A percentile compares a stretch with the other conserved stretches of the same genome.
Evolutionary conservation across 805 yeast genomes (phyloP).

Genomic region (Clavispora asparagi): DNA sequence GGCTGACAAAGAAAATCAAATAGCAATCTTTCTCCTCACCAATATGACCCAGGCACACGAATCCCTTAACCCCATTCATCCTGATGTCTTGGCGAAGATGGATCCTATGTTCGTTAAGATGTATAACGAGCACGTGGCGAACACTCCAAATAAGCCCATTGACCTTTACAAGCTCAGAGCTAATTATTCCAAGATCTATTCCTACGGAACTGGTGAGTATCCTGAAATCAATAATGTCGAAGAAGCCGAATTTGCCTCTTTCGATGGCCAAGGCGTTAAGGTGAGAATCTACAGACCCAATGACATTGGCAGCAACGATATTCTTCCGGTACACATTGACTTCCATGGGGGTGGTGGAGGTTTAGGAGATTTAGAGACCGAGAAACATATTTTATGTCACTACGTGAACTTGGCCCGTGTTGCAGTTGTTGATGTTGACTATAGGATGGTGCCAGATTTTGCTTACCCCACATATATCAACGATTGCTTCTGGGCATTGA

Average conservation of each 20-base stretch:
- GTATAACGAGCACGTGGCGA: constrained; percentile 20
- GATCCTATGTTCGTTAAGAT: constrained; percentile 19
- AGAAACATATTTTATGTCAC: constrained; percentile 21
- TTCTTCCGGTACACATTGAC: constrained; percentile 25
- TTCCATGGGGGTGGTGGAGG: constrained; percentile 34
- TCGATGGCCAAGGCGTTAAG: constrained; percentile 15
- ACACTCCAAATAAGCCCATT: constrained; percentile 12
- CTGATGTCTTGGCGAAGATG: constrained; percentile 11
- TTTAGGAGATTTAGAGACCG: constrained; percentile 25
- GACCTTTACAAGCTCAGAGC: constrained; percentile 18
- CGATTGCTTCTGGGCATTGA: constrained; percentile 23
- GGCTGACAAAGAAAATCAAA: neutral
- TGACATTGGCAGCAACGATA: constrained; percentile 12
- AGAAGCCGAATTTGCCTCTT: constrained; percentile 9
- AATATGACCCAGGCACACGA: constrained; percentile 2
- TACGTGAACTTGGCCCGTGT: constrained; percentile 17
- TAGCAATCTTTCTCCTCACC: neutral
- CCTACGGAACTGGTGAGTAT: constrained; percentile 21
- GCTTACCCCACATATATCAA: constrained; percentile 22
- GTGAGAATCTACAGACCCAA: constrained; percentile 25
- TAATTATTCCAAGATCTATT: constrained; percentile 18
- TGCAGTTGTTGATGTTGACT: constrained; percentile 27
- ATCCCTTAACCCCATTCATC: constrained; percentile 5
- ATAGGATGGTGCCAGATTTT: constrained; percentile 24
- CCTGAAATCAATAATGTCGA: constrained; percentile 13